A percentile compares a stretch with the other conserved stretches of the same genome.
Evolutionary conservation across 805 yeast genomes (phyloP).

Genomic region (Metschnikowia vanudenii): DNA sequence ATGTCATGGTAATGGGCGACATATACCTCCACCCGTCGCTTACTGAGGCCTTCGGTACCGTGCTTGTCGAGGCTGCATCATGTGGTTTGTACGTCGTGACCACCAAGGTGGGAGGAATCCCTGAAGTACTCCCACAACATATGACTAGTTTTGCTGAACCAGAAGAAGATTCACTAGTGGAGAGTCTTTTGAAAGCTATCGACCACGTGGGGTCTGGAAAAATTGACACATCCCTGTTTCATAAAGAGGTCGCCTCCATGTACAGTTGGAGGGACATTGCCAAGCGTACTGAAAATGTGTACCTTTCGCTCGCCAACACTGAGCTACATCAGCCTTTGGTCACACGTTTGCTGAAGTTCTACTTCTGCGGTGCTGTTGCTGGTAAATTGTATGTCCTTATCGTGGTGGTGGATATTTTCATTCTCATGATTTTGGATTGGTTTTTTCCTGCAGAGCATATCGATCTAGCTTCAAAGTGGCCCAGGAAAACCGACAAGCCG

Average conservation of each 20-base stretch:
- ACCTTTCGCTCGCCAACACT: conserved; percentile 47
- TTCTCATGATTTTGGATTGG: conserved; percentile 64
- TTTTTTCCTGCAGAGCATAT: conserved; percentile 64
- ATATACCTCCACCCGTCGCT: conserved; percentile 90
- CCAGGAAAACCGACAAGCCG: conserved; percentile 27
- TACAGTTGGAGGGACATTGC: conserved; percentile 94
- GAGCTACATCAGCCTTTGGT: conserved; percentile 52
- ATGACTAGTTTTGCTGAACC: conserved; percentile 94
- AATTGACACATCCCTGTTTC: conserved; percentile 75
- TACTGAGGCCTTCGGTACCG: conserved; percentile 98
- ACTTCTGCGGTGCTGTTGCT: conserved; percentile 77
- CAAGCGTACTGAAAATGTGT: conserved; percentile 77
- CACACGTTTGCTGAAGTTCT: conserved; percentile 59
- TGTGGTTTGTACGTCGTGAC: conserved; percentile 93
- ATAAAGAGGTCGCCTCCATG: conserved; percentile 72
- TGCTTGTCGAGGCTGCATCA: conserved; percentile 93
- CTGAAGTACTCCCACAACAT: conserved; percentile 88
- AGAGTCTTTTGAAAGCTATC: conserved; percentile 72
- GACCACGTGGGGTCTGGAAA: conserved; percentile 50
- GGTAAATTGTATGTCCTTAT: conserved; percentile 81
- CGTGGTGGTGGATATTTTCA: conserved; percentile 72
- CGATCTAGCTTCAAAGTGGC: conserved; percentile 85
- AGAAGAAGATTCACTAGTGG: conserved; percentile 77
- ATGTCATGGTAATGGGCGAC: conserved; percentile 90
- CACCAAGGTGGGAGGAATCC: conserved; percentile 95